Conservation (phyloP, 352 stramenopile genomes). For the Phytophthora cryptogea region DNA sequence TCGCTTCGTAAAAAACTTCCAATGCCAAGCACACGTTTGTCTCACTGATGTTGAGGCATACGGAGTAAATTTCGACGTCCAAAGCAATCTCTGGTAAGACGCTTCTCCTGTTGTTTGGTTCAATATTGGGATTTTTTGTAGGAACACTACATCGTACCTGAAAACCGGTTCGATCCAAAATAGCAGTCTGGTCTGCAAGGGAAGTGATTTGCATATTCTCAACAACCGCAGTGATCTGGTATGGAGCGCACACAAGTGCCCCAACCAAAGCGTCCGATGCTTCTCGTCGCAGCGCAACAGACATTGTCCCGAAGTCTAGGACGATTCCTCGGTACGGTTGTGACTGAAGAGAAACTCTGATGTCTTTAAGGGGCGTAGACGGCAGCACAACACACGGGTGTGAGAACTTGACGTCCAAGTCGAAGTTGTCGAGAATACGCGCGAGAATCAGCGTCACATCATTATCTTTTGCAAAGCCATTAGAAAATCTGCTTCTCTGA, state of each 20-base stretch:
- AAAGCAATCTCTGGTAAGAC: constrained; percentile 18
- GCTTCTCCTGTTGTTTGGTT: background rate
- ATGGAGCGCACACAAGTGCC: constrained; percentile 2
- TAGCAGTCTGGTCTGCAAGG: constrained; percentile 32
- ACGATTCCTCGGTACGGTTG: constrained; percentile 43
- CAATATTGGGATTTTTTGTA: constrained; percentile 1
- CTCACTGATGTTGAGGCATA: constrained; percentile 55
- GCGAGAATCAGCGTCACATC: constrained; percentile 15
- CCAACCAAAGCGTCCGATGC: constrained; percentile 8
- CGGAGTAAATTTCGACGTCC: constrained; percentile 37
- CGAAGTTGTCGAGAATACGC: constrained; percentile 34
- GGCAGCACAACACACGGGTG: constrained; percentile 55
- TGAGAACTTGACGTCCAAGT: constrained; percentile 44
- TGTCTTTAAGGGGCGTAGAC: constrained; percentile 44
- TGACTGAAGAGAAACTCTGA: constrained; percentile 28
- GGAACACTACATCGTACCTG: constrained; percentile 32
- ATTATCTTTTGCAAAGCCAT: constrained; percentile 12
- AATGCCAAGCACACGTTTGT: constrained; percentile 41
- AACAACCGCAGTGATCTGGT: constrained; percentile 23
- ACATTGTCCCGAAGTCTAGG: constrained; percentile 60
- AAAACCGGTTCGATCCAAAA: constrained; percentile 47
- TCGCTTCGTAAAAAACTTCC: constrained; percentile 40
- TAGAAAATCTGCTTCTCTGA: background rate
- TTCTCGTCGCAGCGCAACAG: constrained; percentile 25
- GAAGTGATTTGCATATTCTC: constrained; percentile 40